Conservation (phyloP, 805 yeast genomes). For the Starmerella bombi region DNA sequence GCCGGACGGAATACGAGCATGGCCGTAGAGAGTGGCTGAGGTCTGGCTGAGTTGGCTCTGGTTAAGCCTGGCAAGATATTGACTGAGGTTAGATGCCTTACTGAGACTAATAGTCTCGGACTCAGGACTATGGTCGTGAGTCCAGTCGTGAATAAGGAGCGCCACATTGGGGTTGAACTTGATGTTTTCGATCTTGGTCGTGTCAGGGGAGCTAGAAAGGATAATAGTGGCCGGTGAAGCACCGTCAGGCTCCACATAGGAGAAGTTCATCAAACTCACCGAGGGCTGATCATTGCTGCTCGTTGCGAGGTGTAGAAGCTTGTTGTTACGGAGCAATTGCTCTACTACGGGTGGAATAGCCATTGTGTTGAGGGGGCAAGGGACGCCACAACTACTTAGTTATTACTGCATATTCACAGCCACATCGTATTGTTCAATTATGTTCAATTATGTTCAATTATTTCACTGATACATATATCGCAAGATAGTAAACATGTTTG, state of each 20-base stretch:
- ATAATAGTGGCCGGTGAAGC: conserved; percentile 27
- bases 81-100: conserved; percentile 33
- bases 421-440: no score
- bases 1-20: conserved; percentile 39
- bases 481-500: no score
- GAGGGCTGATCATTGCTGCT: conserved; percentile 63
- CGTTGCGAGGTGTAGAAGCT: conserved; percentile 67
- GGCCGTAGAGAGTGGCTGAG: conserved; percentile 70
- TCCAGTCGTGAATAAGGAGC: conserved; percentile 80
- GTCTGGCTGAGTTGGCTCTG: conserved; percentile 66
- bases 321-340: conserved; percentile 16
- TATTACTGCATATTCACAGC: no score
- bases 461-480: no score
- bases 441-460: no score
- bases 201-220: conserved; percentile 55
- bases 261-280: conserved; percentile 83
- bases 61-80: conserved; percentile 60
- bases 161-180: conserved; percentile 62
- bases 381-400: no score
- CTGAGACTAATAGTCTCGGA: no score
- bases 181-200: conserved; percentile 65
- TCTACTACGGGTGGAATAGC: conserved; percentile 12
- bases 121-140: conserved; percentile 37
- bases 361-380: conserved; percentile 3
- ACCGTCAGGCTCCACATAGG: conserved; percentile 32